phyloP scores from a whole-genome alignment of 371 early-diverging fungal genomes.

The Apophysomyces sp. region DNA sequence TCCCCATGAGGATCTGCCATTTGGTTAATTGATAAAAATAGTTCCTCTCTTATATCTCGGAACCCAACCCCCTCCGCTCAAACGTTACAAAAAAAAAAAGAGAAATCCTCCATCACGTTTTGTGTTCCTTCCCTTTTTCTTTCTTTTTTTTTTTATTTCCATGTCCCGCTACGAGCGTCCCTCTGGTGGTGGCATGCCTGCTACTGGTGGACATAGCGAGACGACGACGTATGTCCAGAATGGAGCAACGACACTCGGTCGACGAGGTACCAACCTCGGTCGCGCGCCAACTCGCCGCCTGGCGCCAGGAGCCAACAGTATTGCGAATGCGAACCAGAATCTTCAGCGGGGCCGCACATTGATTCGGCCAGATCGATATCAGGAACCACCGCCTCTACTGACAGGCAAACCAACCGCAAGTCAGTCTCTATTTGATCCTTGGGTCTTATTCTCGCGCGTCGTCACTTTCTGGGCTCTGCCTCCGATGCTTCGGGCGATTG shows the following conservation, averaged over 20 bases:
- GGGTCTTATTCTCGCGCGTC: constrained; percentile 76
- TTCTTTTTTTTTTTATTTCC: constrained; percentile 8
- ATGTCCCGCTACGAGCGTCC: constrained; percentile 10
- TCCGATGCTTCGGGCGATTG: constrained; percentile 52
- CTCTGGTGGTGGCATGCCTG: constrained; percentile 8
- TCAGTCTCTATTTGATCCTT: constrained; percentile 54
- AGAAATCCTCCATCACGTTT: neutral
- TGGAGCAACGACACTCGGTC: constrained; percentile 28
- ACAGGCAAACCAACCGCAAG: constrained; percentile 58
- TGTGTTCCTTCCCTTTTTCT: constrained; percentile 6
- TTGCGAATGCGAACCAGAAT: constrained; percentile 50
- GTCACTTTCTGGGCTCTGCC: constrained; percentile 79
- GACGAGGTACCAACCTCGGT: constrained; percentile 42
- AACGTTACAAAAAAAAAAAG: constrained; percentile 1
- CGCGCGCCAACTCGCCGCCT: constrained; percentile 53
- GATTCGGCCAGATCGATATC: constrained; percentile 72
- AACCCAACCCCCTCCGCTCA: constrained; percentile 1
- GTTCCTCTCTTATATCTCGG: neutral
- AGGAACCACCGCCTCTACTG: constrained; percentile 70
- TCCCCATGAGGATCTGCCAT: constrained; percentile 2
- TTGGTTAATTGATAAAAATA: neutral
- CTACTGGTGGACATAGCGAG: constrained; percentile 1
- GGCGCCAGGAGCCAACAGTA: constrained; percentile 47
- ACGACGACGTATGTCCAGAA: neutral
- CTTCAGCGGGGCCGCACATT: constrained; percentile 76